Evolutionary conservation across 2,329 filamentous ascomycete species (phyloP).

Genomic region (Seiridium cupressi): DNA sequence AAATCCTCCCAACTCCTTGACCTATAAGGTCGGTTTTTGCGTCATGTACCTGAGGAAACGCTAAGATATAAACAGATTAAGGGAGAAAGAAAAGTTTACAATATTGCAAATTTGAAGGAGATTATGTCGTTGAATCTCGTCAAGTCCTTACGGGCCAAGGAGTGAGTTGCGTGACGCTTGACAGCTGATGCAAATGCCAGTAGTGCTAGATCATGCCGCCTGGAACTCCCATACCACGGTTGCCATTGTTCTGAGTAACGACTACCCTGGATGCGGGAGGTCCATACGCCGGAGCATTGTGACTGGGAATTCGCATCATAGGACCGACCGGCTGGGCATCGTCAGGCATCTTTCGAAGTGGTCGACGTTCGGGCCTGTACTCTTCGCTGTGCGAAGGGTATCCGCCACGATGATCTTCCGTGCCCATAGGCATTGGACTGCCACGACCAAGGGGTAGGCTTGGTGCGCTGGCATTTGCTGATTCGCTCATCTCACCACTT

Average conservation of each 20-base stretch:
- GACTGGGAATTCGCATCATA: slow-evolving; percentile 11
- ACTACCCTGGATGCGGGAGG: slow-evolving; percentile 33
- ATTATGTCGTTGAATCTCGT: not conserved
- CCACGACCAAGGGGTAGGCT: slow-evolving; percentile 24
- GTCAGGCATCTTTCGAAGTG: slow-evolving; percentile 40
- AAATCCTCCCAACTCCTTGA: not conserved
- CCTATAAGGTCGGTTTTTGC: not conserved
- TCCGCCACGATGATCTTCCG: slow-evolving; percentile 22
- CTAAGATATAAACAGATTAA: slow-evolving; percentile 5
- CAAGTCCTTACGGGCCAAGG: slow-evolving; percentile 5
- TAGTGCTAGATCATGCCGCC: slow-evolving; percentile 44
- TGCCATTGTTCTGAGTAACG: slow-evolving; percentile 24
- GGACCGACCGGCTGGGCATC: slow-evolving; percentile 28
- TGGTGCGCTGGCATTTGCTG: slow-evolving; percentile 27
- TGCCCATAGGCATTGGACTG: slow-evolving; percentile 1
- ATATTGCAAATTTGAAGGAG: slow-evolving; percentile 6
- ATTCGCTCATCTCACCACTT: slow-evolving; percentile 28
- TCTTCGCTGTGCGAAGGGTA: slow-evolving; percentile 39
- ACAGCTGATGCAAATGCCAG: not conserved
- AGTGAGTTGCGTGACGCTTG: not conserved
- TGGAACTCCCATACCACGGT: slow-evolving; percentile 27
- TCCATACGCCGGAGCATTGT: slow-evolving; percentile 24
- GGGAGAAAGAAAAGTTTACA: not conserved
- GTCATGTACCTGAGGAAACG: not conserved
- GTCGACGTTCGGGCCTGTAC: slow-evolving; percentile 32